These are phyloP conservation scores for Megacollybia marginata DNA, from an alignment of 768 basidiomycete genomes.

Conservation along the genomic window DNA sequence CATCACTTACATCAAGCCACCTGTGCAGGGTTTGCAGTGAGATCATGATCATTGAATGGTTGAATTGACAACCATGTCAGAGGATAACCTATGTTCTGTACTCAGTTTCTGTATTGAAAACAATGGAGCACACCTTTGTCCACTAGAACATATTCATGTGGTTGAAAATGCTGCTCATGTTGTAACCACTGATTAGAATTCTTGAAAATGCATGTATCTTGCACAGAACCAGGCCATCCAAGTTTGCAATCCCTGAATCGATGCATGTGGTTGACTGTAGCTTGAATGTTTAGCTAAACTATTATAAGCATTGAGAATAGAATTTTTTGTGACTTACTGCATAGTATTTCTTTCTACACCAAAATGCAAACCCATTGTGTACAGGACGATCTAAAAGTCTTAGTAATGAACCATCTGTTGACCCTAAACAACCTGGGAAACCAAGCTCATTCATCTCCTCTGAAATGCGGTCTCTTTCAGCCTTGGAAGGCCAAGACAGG, in stretches of 20 bases:
- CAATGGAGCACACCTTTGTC: background rate
- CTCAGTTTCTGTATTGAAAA: too few species aligned
- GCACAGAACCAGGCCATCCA: conserved; percentile 15
- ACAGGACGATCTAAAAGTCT: conserved; percentile 4
- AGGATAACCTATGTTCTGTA: conserved; percentile 2
- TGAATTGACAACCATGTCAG: background rate
- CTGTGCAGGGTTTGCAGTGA: background rate
- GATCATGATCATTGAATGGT: conserved; percentile 1
- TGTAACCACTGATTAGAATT: conserved; percentile 12
- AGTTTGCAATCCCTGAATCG: conserved; percentile 10
- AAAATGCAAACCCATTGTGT: conserved; percentile 4
- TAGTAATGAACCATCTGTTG: conserved; percentile 9
- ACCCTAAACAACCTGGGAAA: conserved; percentile 10
- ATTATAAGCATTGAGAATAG: too few species aligned
- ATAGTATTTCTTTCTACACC: conserved; percentile 12
- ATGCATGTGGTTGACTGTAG: conserved; percentile 10
- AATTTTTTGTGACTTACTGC: too few species aligned
- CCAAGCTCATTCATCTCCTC: conserved; percentile 6
- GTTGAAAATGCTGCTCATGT: conserved; percentile 5
- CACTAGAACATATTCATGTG: conserved; percentile 9
- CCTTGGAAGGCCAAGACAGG: conserved; percentile 9
- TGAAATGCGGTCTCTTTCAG: conserved; percentile 1
- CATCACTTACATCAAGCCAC: background rate
- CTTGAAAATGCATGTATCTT: conserved; percentile 9
- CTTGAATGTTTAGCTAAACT: conserved; percentile 12